Percentiles rank a stretch among this genome's conserved stretches.
Conservation (phyloP, 2,329 filamentous ascomycete genomes). For the Gaeumannomyces sp. region DNA sequence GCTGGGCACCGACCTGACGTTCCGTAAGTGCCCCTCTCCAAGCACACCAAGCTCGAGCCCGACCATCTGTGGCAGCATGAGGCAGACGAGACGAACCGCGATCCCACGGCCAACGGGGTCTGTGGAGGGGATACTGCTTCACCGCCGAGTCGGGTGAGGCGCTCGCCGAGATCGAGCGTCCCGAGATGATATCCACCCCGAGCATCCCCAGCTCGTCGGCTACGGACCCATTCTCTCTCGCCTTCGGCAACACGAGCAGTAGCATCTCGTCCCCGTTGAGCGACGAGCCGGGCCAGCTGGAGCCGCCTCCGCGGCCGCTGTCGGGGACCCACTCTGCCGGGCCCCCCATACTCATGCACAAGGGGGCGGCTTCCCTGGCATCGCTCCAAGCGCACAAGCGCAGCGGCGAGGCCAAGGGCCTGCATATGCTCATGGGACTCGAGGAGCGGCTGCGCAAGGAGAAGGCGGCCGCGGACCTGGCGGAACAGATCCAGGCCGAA, state of each 20-base stretch:
- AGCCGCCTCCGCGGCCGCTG: constrained; percentile 1
- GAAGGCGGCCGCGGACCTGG: constrained; percentile 42
- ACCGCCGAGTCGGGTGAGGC: constrained; percentile 25
- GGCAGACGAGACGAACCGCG: constrained; percentile 43
- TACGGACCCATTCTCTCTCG: constrained; percentile 35
- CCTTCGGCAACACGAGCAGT: constrained; percentile 27
- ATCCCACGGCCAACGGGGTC: constrained; percentile 54
- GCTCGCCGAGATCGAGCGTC: constrained; percentile 38
- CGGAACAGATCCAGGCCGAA: constrained; percentile 54
- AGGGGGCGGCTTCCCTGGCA: constrained; percentile 3
- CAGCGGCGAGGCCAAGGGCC: constrained; percentile 30
- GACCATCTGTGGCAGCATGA: constrained; percentile 55
- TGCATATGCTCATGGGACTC: constrained; percentile 45
- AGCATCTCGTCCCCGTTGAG: constrained; percentile 26
- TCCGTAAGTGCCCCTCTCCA: constrained; percentile 75
- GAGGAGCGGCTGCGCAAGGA: constrained; percentile 45
- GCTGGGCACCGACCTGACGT: constrained; percentile 74
- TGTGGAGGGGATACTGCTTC: constrained; percentile 73
- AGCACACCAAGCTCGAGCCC: constrained; percentile 76
- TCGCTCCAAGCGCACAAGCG: constrained; percentile 11
- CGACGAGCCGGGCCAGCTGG: constrained; percentile 27
- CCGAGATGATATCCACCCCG: constrained; percentile 46
- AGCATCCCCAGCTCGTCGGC: constrained; percentile 32
- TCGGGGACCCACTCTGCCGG: constrained; percentile 16
- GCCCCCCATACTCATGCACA: constrained; percentile 15